Conservation (phyloP, 2,329 filamentous ascomycete genomes). For the Alternaria tenuissima region DNA sequence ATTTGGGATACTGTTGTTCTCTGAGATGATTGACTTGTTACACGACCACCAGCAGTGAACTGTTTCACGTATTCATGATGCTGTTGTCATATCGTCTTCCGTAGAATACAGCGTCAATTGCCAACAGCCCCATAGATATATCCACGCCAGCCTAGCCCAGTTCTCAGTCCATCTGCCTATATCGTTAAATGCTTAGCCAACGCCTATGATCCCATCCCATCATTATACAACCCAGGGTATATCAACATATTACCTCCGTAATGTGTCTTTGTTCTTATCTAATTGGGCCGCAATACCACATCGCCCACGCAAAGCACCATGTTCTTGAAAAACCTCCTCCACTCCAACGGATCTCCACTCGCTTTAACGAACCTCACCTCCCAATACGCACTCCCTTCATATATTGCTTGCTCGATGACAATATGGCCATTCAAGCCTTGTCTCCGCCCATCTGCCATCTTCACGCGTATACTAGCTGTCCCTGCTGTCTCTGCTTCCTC, state of each 20-base stretch:
- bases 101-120: not conserved
- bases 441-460: slow-evolving; percentile 74
- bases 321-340: slow-evolving; percentile 96
- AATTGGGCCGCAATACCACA: slow-evolving; percentile 66
- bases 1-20: not conserved
- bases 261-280: not conserved
- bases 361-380: slow-evolving; percentile 93
- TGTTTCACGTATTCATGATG: not conserved
- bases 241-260: not conserved
- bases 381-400: slow-evolving; percentile 68
- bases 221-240: slow-evolving; percentile 2
- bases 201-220: not conserved
- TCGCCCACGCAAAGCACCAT: slow-evolving; percentile 89
- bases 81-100: not conserved
- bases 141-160: not conserved
- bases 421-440: slow-evolving; percentile 80
- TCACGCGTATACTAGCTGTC: slow-evolving; percentile 73
- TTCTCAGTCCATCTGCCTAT: not conserved
- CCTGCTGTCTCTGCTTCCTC: slow-evolving; percentile 53
- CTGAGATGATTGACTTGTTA: not conserved
- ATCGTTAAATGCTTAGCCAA: not conserved
- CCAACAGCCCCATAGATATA: not conserved
- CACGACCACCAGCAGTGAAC: not conserved
- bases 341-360: slow-evolving; percentile 95
- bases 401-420: slow-evolving; percentile 73